Conservation (phyloP, 2,329 filamentous ascomycete species). For the Blastomyces gilchristii region DNA sequence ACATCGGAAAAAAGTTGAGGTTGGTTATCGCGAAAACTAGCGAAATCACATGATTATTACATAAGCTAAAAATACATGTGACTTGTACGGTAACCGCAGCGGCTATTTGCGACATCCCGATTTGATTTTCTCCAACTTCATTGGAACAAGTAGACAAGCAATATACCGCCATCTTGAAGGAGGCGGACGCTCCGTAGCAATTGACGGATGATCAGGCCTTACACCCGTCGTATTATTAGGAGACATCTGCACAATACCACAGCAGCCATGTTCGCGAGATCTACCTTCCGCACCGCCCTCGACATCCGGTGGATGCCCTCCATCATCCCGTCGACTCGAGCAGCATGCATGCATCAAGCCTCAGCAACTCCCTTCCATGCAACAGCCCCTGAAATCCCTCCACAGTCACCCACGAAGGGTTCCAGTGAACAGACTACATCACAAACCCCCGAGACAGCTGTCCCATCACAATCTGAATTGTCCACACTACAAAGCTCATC, state of each 20-base stretch:
- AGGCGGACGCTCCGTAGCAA: constrained; percentile 1
- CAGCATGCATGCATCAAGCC: constrained; percentile 35
- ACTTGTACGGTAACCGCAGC: constrained; percentile 20
- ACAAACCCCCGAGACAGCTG: constrained; percentile 13
- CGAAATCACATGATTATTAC: constrained; percentile 5
- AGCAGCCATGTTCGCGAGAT: constrained; percentile 30
- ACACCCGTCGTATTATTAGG: background rate
- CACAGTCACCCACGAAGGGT: constrained; percentile 12
- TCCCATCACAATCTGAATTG: constrained; percentile 20
- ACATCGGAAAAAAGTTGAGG: constrained; percentile 9
- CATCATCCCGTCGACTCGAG: constrained; percentile 26
- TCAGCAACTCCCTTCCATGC: constrained; percentile 23
- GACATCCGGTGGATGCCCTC: constrained; percentile 14
- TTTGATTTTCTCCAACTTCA: constrained; percentile 27
- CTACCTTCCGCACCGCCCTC: constrained; percentile 22
- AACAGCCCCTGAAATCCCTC: constrained; percentile 23
- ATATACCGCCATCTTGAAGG: background rate
- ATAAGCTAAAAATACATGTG: constrained; percentile 19
- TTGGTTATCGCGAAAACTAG: background rate
- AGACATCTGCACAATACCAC: background rate
- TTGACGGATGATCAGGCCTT: background rate
- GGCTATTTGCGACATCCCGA: constrained; percentile 21
- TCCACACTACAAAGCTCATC: background rate
- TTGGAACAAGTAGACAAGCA: constrained; percentile 9
- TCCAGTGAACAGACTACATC: constrained; percentile 14